A percentile compares a stretch with the other conserved stretches of the same genome.
These are phyloP conservation scores for Knufia fluminis DNA, from an alignment of 2,329 filamentous ascomycete genomes.

Conservation along the genomic window DNA sequence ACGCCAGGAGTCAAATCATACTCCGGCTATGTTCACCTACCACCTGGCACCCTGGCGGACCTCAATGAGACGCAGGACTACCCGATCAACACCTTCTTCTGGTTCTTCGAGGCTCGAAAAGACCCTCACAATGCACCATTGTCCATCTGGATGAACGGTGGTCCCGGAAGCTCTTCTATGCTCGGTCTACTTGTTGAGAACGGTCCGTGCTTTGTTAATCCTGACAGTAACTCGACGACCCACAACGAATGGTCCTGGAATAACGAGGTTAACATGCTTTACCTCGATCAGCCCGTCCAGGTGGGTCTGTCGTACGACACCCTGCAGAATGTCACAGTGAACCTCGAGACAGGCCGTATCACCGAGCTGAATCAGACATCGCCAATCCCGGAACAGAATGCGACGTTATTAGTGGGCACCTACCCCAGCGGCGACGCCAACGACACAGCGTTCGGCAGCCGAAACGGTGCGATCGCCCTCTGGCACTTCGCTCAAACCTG, in stretches of 20 bases:
- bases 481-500: slow-evolving; percentile 50
- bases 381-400: slow-evolving; percentile 36
- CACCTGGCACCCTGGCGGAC: slow-evolving; percentile 34
- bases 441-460: slow-evolving; percentile 27
- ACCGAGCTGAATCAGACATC: slow-evolving; percentile 18
- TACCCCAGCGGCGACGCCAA: slow-evolving; percentile 38
- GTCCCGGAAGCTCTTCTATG: slow-evolving; percentile 52
- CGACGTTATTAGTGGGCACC: slow-evolving; percentile 45
- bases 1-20: slow-evolving; percentile 48
- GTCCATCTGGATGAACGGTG: slow-evolving; percentile 54
- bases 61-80: slow-evolving; percentile 31
- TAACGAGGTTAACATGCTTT: slow-evolving; percentile 57
- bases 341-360: slow-evolving; percentile 12
- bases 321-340: slow-evolving; percentile 31
- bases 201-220: slow-evolving; percentile 45
- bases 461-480: slow-evolving; percentile 39
- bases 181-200: slow-evolving; percentile 44
- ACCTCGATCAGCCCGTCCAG: slow-evolving; percentile 56
- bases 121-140: slow-evolving; percentile 46
- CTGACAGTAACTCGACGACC: slow-evolving; percentile 42
- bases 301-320: slow-evolving; percentile 49
- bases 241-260: slow-evolving; percentile 56
- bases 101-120: slow-evolving; percentile 53
- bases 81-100: slow-evolving; percentile 56
- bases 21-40: slow-evolving; percentile 51